Base-by-base conservation (phyloP, 2,329 filamentous ascomycete genomes). In the Diaporthe destruens region DNA sequence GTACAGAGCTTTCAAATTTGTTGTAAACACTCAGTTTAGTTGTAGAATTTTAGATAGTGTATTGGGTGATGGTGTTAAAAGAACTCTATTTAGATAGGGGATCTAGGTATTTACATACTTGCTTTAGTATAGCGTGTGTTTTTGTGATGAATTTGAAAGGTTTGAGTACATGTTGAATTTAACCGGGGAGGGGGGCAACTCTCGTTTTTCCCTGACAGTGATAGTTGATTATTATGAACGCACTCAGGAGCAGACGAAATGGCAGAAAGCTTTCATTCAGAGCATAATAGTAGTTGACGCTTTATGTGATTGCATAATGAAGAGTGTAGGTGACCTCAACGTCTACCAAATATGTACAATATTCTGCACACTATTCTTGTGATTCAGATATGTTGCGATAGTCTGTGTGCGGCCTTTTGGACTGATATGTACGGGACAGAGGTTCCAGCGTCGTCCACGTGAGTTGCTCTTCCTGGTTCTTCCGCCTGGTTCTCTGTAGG, bases 371-470 rank as follows among this genome's bases (percentile, higher is more conserved):
- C 32, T 56, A 36, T 36, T 56, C 54, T 36, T n/a, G 32, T 53
- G 61, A 53, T 12, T 2, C 32, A 25, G 61, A 23, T 51, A 65
- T 51, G 44, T 47, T 53, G 14, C 25, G 61, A 34, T 25, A 34
- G 12, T 66, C 47, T 8, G 32, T 49, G n/a, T 12, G 32, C 12
- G 29, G n/a, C 20, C 47, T 25, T 47, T 66, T 66, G n/a, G 61
- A 66, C 20, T 39, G 44, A 29, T 66, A 39, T 12, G 47, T 66
- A 12, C 61, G 61, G 7, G 61, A 66, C 23, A 66, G 47, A 12
- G 61, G 61, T 11, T 66, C 61, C 32, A 66, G n/a, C 23, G 44
- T 20, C 20, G 61, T 66, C 61, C 61, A 66, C 7, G 61, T 66
- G 7, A 66, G 61, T 1, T 8, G 29, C 11, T 66, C 61, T 0